Evolutionary conservation across 2,329 filamentous ascomycete genomes (phyloP).

Genomic region (Escovopsis sp.): DNA sequence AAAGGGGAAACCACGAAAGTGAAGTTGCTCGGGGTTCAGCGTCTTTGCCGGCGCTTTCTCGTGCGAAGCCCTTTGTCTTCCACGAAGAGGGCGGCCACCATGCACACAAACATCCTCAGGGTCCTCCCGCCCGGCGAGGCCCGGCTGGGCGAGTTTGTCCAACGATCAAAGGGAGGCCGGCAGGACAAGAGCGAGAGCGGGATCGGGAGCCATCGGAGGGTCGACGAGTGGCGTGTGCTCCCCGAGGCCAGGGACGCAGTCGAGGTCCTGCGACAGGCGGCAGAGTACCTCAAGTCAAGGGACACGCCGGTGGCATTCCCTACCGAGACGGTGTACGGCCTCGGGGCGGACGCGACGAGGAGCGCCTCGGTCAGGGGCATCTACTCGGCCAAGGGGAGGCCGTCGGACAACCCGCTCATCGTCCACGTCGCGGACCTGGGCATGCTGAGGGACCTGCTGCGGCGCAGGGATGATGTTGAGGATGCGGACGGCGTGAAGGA

Average conservation of each 20-base stretch:
- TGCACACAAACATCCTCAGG: conserved; percentile 27
- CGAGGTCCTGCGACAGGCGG: conserved; percentile 45
- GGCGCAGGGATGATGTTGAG: conserved; percentile 8
- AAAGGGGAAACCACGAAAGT: no score
- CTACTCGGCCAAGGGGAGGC: conserved; percentile 77
- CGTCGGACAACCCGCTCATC: conserved; percentile 90
- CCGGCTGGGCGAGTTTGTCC: conserved; percentile 21
- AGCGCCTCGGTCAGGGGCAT: conserved; percentile 78
- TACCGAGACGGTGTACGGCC: conserved; percentile 92
- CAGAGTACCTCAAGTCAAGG: conserved; percentile 46
- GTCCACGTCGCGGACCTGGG: conserved; percentile 73
- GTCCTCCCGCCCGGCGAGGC: conserved; percentile 14
- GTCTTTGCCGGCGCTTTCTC: neutral
- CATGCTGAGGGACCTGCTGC: conserved; percentile 55
- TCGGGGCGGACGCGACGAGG: conserved; percentile 90
- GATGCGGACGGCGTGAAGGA: conserved; percentile 27
- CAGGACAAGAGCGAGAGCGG: no score
- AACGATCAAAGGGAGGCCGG: neutral
- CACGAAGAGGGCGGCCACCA: conserved; percentile 6
- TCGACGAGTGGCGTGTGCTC: conserved; percentile 30
- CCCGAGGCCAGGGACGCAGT: conserved; percentile 17
- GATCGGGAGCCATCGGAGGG: conserved; percentile 1
- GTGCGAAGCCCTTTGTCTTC: conserved; percentile 2
- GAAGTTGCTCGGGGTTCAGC: no score
- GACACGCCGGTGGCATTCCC: conserved; percentile 83